phyloP scores from a whole-genome alignment of 2,329 filamentous ascomycete species.

The Westerdykella ornata region DNA sequence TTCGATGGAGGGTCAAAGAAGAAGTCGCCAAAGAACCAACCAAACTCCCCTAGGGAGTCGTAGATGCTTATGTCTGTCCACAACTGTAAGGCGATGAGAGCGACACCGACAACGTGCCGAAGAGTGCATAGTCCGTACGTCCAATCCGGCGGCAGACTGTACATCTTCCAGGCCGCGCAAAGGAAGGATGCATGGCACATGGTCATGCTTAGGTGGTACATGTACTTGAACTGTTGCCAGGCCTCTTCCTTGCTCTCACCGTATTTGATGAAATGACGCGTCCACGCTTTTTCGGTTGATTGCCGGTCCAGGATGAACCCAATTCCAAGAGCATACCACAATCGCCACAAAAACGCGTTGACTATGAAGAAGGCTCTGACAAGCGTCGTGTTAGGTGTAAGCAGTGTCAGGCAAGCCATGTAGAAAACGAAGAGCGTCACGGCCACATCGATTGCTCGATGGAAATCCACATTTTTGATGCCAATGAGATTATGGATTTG shows the following conservation, averaged over 20 bases:
- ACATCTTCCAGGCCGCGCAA: slow-evolving; percentile 94
- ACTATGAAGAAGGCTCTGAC: slow-evolving; percentile 74
- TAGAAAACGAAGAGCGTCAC: slow-evolving; percentile 71
- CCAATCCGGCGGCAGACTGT: slow-evolving; percentile 80
- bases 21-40: slow-evolving; percentile 99
- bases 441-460: slow-evolving; percentile 77
- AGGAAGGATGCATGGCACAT: slow-evolving; percentile 86
- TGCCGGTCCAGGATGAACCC: slow-evolving; percentile 79
- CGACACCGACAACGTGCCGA: slow-evolving; percentile 75
- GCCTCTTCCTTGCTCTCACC: slow-evolving; percentile 86
- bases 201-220: slow-evolving; percentile 87
- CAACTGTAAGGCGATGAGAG: slow-evolving; percentile 76
- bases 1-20: slow-evolving; percentile 88
- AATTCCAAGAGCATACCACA: slow-evolving; percentile 88
- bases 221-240: slow-evolving; percentile 95
- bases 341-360: slow-evolving; percentile 74
- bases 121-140: slow-evolving; percentile 76
- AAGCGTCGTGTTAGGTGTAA: slow-evolving; percentile 68
- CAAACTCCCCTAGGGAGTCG: slow-evolving; percentile 92
- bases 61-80: slow-evolving; percentile 95
- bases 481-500: slow-evolving; percentile 80
- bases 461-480: slow-evolving; percentile 75
- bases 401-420: slow-evolving; percentile 62
- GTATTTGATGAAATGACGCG: slow-evolving; percentile 93
- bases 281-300: slow-evolving; percentile 89